Conservation (phyloP, 2,329 filamentous ascomycete species). For the Myriosclerotinia scirpicola region DNA sequence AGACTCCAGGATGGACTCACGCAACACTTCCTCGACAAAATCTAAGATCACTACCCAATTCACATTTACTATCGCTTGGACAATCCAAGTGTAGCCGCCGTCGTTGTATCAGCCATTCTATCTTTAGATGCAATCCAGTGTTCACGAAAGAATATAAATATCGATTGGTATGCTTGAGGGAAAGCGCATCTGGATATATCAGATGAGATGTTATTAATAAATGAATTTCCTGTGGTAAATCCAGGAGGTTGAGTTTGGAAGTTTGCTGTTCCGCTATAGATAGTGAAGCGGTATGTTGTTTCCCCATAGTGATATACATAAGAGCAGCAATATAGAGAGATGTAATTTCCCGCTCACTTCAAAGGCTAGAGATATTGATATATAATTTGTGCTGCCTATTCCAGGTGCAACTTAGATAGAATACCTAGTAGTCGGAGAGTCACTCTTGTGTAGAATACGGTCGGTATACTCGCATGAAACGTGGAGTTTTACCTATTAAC, state of each 20-base stretch:
- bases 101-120: slow-evolving; percentile 67
- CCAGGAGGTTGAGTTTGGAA: slow-evolving; percentile 17
- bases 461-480: background rate
- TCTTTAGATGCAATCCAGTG: slow-evolving; percentile 64
- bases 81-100: slow-evolving; percentile 64
- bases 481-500: background rate
- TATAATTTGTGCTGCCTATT: background rate
- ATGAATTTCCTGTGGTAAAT: slow-evolving; percentile 66
- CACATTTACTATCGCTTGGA: slow-evolving; percentile 58
- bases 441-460: slow-evolving; percentile 7
- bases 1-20: slow-evolving; percentile 44
- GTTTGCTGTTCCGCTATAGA: background rate
- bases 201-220: slow-evolving; percentile 59
- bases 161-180: slow-evolving; percentile 64
- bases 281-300: background rate
- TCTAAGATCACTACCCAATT: slow-evolving; percentile 57
- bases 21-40: slow-evolving; percentile 61
- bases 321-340: too few relatives aligned
- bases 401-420: background rate
- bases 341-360: too few relatives aligned
- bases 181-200: slow-evolving; percentile 69
- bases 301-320: too few relatives aligned
- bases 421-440: background rate
- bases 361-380: too few relatives aligned
- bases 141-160: slow-evolving; percentile 65